These are phyloP conservation scores for Ustilago curta DNA, from an alignment of 1,284 basidiomycete species.

Conservation along the genomic window DNA sequence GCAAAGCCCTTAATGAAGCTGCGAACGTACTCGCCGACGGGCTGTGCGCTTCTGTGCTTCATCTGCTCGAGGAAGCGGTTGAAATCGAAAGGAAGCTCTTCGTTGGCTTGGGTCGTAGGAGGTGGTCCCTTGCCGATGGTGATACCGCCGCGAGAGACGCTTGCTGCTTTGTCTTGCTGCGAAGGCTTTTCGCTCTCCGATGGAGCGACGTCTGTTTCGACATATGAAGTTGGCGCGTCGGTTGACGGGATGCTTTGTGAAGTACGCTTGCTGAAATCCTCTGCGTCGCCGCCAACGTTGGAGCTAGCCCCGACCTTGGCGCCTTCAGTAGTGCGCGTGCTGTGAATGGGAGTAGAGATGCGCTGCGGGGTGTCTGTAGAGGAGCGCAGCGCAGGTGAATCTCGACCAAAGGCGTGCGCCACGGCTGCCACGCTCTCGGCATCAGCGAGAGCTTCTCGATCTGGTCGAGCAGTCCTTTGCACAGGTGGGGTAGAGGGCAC, in stretches of 20 bases:
- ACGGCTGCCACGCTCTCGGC: constrained; percentile 51
- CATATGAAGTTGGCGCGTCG: not conserved
- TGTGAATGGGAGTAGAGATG: constrained; percentile 18
- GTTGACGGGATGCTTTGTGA: not conserved
- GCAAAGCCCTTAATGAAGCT: constrained; percentile 68
- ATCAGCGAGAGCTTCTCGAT: constrained; percentile 42
- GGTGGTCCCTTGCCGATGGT: constrained; percentile 61
- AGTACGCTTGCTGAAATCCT: not conserved
- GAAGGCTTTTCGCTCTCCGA: constrained; percentile 2
- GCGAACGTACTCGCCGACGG: constrained; percentile 67
- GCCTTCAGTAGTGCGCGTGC: not conserved
- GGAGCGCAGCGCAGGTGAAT: constrained; percentile 39
- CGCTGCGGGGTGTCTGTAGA: constrained; percentile 29
- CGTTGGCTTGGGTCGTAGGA: constrained; percentile 48
- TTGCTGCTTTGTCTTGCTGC: not conserved
- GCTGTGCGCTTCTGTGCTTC: constrained; percentile 64
- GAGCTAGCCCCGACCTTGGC: constrained; percentile 1
- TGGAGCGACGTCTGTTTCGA: not conserved
- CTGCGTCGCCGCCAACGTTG: not conserved
- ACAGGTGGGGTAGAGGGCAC: constrained; percentile 10
- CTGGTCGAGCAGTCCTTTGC: constrained; percentile 4
- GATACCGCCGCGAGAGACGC: constrained; percentile 28
- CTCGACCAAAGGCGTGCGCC: constrained; percentile 52
- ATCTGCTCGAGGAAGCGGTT: constrained; percentile 69
- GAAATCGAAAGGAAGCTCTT: constrained; percentile 67